Base-by-base conservation (phyloP, 371 early-diverging fungal genomes). In the Globomyces sp. region DNA sequence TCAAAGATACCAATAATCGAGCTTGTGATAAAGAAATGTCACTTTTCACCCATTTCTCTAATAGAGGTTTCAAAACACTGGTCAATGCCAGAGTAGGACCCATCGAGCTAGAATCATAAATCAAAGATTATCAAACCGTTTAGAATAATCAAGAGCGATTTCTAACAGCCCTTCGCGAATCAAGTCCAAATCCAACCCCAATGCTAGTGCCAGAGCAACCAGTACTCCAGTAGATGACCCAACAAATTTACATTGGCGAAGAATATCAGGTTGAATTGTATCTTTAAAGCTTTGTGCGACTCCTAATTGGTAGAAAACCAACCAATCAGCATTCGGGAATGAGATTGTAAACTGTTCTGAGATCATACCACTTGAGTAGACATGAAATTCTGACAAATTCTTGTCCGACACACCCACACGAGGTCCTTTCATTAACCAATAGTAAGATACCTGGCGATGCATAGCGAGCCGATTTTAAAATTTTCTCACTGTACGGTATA, bases 241-340 rank as follows among this genome's bases (percentile, higher is more conserved):
- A 4, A 60, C 8, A 13, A 60, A 60, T 37, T 48, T 50, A 9
- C 43, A 36, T 50, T 50, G 39, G 36, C 48, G 50, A 13, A 60
- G 61, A 49, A 60, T 44, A 9, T 60, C 61, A 42, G 61, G 61
- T 34, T 60, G 36, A 44, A 60, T 60, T n/a, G 61, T 60, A 46
- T 60, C 61, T n/a, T 6, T 1, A 46, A 60, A 44, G 13, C 61
- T 42, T 34, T 60, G 46, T 1, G 61, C 61, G 10, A 49, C 61
- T 4, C 61, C 61, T 1, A 49, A n/a, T 44, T 60, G 43, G 45
- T 60, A 60, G 41, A 49, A 60, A 8, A 49, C 44, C 3, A 60
- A 44, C 61, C 61, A 60, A 13, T 41, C 48, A 37, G 43, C 39
- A 8, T 44, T 44, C 5, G 61, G 37, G 37, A 60, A 60, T 9